Evolutionary conservation across 2,329 filamentous ascomycete genomes (phyloP).

Genomic region (Cladosporium sp.): DNA sequence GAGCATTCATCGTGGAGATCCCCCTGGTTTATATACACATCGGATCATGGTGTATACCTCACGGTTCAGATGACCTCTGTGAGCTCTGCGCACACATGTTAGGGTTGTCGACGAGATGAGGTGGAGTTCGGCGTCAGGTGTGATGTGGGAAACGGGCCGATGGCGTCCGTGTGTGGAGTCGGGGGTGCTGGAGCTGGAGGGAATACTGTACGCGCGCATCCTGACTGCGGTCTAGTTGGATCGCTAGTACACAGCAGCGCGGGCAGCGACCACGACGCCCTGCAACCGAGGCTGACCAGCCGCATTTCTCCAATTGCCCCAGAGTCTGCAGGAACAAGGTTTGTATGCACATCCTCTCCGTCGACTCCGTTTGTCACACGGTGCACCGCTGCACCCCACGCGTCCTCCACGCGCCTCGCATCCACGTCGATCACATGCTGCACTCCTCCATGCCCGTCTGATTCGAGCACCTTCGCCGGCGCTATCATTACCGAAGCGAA

Average conservation of each 20-base stretch:
- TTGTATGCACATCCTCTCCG: neutral
- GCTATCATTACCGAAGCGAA: neutral
- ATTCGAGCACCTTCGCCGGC: neutral
- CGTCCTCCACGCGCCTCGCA: neutral
- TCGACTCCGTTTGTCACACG: constrained; percentile 2
- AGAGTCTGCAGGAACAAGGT: constrained; percentile 1
- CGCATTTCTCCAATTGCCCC: neutral
- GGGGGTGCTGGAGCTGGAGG: no score
- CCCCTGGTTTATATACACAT: neutral
- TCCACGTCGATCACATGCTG: neutral
- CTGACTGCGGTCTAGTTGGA: no score
- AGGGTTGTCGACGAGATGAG: no score
- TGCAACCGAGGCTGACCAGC: neutral
- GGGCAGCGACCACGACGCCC: no score
- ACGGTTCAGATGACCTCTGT: neutral
- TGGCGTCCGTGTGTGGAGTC: neutral
- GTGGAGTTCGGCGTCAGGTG: neutral
- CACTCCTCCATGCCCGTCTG: neutral
- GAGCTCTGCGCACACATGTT: neutral
- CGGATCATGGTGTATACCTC: neutral
- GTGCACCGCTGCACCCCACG: neutral
- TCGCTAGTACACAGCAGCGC: no score
- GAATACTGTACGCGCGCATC: no score
- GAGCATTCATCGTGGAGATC: neutral
- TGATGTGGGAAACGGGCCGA: neutral